Evolutionary conservation across 2,329 filamentous ascomycete species (phyloP).

Genomic region (Pseudophaeomoniella oleicola): DNA sequence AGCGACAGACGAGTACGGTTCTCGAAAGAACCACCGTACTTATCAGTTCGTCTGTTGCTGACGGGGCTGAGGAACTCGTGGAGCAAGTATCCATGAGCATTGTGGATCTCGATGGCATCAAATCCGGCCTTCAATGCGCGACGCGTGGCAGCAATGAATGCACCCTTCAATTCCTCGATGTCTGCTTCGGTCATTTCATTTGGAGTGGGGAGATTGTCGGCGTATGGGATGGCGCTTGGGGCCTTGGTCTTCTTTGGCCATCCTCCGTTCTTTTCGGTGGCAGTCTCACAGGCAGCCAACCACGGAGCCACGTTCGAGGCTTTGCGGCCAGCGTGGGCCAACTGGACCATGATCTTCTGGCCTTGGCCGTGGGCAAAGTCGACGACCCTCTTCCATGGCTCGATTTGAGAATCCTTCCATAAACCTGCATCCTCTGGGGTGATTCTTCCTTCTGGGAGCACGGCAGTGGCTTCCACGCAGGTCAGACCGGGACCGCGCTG

Average conservation of each 20-base stretch:
- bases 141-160: slow-evolving; percentile 28
- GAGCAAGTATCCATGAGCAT: slow-evolving; percentile 65
- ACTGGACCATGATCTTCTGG: slow-evolving; percentile 60
- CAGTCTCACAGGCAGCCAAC: slow-evolving; percentile 41
- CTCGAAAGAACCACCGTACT: slow-evolving; percentile 36
- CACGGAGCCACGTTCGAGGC: slow-evolving; percentile 48
- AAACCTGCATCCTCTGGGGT: slow-evolving; percentile 65
- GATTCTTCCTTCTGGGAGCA: slow-evolving; percentile 65
- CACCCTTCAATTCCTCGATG: slow-evolving; percentile 34
- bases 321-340: slow-evolving; percentile 63
- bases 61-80: slow-evolving; percentile 55
- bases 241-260: slow-evolving; percentile 40
- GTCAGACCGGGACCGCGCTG: slow-evolving; percentile 59
- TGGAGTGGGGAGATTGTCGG: slow-evolving; percentile 44
- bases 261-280: slow-evolving; percentile 38
- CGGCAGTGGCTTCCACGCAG: slow-evolving; percentile 65
- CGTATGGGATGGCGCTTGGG: slow-evolving; percentile 47
- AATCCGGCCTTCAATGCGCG: slow-evolving; percentile 55
- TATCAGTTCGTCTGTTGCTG: slow-evolving; percentile 51
- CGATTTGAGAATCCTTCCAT: slow-evolving; percentile 74
- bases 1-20: slow-evolving; percentile 55
- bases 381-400: slow-evolving; percentile 18
- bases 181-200: slow-evolving; percentile 54
- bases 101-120: slow-evolving; percentile 69
- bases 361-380: slow-evolving; percentile 34